phyloP scores from a whole-genome alignment of 1,284 basidiomycete genomes.

The Pterulicium gracile region DNA sequence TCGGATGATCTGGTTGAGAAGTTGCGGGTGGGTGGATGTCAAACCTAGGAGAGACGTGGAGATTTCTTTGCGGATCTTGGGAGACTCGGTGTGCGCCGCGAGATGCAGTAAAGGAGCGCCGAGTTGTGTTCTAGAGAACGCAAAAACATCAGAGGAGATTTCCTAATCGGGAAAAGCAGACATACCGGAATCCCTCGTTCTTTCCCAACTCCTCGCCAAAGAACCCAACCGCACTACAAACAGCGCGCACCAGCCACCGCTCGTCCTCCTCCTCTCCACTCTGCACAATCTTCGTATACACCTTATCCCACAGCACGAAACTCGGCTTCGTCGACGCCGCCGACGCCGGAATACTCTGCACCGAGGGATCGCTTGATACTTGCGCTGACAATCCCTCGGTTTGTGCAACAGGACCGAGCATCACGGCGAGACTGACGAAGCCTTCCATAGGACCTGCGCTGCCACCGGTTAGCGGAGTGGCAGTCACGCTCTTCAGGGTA shows the following conservation, averaged over 20 bases:
- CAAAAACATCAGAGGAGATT: slow-evolving; percentile 7
- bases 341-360: slow-evolving; percentile 29
- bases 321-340: slow-evolving; percentile 57
- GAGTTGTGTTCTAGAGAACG: slow-evolving; percentile 36
- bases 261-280: slow-evolving; percentile 64
- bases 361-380: slow-evolving; percentile 29
- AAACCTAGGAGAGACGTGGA: slow-evolving; percentile 30
- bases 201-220: slow-evolving; percentile 45
- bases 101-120: slow-evolving; percentile 64
- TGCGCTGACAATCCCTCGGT: too few relatives aligned
- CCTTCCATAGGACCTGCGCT: slow-evolving; percentile 70
- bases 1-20: slow-evolving; percentile 40
- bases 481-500: slow-evolving; percentile 54
- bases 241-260: slow-evolving; percentile 68
- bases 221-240: slow-evolving; percentile 38
- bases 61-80: slow-evolving; percentile 41
- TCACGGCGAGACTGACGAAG: slow-evolving; percentile 63
- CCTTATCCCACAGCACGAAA: slow-evolving; percentile 81
- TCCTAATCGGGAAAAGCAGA: slow-evolving; percentile 7
- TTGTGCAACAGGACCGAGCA: slow-evolving; percentile 52
- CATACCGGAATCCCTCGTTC: slow-evolving; percentile 48
- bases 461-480: slow-evolving; percentile 42
- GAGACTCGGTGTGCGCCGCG: slow-evolving; percentile 42
- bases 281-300: slow-evolving; percentile 66
- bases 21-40: slow-evolving; percentile 25